phyloP scores from a whole-genome alignment of 768 basidiomycete genomes.

The Amanita brunnescens region DNA sequence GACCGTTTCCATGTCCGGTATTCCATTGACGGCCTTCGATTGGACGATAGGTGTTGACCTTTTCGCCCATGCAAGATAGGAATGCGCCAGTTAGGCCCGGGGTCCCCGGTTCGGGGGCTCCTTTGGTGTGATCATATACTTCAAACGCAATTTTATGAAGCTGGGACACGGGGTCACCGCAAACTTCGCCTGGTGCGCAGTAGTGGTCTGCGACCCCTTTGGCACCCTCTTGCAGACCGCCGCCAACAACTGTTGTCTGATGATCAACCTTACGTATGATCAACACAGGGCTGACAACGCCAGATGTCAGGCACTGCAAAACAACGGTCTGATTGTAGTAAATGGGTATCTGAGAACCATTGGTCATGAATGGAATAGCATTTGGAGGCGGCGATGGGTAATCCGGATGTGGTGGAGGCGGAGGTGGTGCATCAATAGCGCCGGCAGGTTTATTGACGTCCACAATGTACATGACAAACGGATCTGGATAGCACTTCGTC shows the following conservation, averaged over 20 bases:
- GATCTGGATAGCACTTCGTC: slow-evolving; percentile 37
- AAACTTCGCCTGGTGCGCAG: slow-evolving; percentile 77
- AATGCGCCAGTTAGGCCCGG: slow-evolving; percentile 76
- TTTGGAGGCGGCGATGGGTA: slow-evolving; percentile 91
- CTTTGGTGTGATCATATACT: slow-evolving; percentile 67
- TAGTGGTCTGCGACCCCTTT: slow-evolving; percentile 80
- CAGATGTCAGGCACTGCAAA: slow-evolving; percentile 88
- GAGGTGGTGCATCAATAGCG: slow-evolving; percentile 68
- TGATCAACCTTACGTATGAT: slow-evolving; percentile 93
- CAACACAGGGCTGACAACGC: slow-evolving; percentile 86
- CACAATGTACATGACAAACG: slow-evolving; percentile 96
- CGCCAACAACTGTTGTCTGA: slow-evolving; percentile 83
- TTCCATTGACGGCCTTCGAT: slow-evolving; percentile 81
- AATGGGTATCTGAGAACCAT: slow-evolving; percentile 79
- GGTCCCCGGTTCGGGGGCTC: slow-evolving; percentile 65
- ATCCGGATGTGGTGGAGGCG: slow-evolving; percentile 77
- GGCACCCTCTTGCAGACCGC: slow-evolving; percentile 80
- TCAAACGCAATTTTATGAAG: slow-evolving; percentile 94
- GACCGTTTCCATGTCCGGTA: slow-evolving; percentile 28
- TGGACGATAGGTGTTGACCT: slow-evolving; percentile 85
- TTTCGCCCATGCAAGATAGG: slow-evolving; percentile 88
- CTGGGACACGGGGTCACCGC: slow-evolving; percentile 92
- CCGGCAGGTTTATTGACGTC: slow-evolving; percentile 81
- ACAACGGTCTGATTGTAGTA: slow-evolving; percentile 98
- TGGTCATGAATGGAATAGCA: slow-evolving; percentile 77